Evolutionary conservation across 345 rosid genomes (phyloP).

Genomic region (Pseudoturritis turrita): DNA sequence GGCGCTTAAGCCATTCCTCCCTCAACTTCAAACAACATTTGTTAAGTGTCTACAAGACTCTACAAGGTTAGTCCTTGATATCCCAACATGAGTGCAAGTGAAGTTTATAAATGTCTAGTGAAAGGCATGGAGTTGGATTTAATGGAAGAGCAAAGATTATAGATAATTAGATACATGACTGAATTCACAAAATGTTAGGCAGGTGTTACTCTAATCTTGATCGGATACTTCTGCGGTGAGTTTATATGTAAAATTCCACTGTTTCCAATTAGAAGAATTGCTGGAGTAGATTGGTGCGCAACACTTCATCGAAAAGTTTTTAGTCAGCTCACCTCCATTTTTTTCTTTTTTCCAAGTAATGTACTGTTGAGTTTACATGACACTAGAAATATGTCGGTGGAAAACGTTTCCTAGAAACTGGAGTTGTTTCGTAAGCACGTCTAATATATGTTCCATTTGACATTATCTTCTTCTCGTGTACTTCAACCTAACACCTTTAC

Average conservation of each 20-base stretch:
- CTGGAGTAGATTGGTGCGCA: background rate
- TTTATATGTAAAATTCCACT: background rate
- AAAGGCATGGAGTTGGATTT: background rate
- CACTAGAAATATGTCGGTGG: background rate
- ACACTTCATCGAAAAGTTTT: background rate
- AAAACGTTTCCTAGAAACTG: background rate
- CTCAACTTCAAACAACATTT: conserved; percentile 98
- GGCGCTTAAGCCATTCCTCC: conserved; percentile 89
- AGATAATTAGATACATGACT: background rate
- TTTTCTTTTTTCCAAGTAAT: background rate
- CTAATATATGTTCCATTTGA: background rate
- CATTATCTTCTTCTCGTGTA: background rate
- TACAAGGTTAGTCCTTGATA: conserved; percentile 55
- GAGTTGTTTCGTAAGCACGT: background rate
- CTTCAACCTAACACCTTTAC: background rate
- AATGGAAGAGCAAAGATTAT: background rate
- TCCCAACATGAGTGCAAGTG: background rate
- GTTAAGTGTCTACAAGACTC: conserved; percentile 88
- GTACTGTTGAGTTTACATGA: background rate
- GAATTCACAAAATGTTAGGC: background rate
- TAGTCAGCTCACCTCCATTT: background rate
- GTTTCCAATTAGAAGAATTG: background rate
- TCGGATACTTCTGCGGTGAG: no score
- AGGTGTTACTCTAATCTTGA: background rate
- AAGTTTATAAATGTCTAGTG: background rate